A percentile compares a stretch with the other conserved stretches of the same genome.
phyloP scores from a whole-genome alignment of 1,284 basidiomycete species.

The Fomes fomentarius region DNA sequence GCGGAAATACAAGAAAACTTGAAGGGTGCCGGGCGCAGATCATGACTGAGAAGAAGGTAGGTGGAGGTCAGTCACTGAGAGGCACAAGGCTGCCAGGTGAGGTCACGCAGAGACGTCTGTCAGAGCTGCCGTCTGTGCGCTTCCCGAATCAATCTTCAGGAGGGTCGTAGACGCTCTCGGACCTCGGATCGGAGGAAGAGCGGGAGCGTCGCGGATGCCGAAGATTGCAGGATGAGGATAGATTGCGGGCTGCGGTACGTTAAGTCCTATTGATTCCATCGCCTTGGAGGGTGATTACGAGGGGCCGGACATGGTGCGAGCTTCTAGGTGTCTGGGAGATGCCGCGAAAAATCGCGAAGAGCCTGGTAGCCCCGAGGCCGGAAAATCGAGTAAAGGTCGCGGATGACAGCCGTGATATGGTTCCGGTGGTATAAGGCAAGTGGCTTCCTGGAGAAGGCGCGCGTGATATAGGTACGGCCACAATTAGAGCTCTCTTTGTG shows the following conservation, averaged over 20 bases:
- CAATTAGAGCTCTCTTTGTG: neutral
- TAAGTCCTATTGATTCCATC: neutral
- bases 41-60: neutral
- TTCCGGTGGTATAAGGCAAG: too few relatives aligned
- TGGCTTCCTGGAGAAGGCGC: too few relatives aligned
- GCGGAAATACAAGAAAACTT: neutral
- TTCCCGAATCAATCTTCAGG: neutral
- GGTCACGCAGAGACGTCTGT: neutral
- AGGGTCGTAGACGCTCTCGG: neutral
- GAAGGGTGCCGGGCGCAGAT: neutral
- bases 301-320: neutral
- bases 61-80: neutral
- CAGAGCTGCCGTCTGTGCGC: neutral
- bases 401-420: neutral
- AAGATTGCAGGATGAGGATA: too few relatives aligned
- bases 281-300: neutral
- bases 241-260: neutral
- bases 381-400: neutral
- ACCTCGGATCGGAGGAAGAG: neutral
- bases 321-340: neutral
- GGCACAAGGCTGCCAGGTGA: too few relatives aligned
- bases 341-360: too few relatives aligned
- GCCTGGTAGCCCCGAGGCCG: too few relatives aligned
- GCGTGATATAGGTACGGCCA: too few relatives aligned
- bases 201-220: too few relatives aligned